Conservation (phyloP, 2,329 filamentous ascomycete genomes). For the Colletotrichum abscissum region DNA sequence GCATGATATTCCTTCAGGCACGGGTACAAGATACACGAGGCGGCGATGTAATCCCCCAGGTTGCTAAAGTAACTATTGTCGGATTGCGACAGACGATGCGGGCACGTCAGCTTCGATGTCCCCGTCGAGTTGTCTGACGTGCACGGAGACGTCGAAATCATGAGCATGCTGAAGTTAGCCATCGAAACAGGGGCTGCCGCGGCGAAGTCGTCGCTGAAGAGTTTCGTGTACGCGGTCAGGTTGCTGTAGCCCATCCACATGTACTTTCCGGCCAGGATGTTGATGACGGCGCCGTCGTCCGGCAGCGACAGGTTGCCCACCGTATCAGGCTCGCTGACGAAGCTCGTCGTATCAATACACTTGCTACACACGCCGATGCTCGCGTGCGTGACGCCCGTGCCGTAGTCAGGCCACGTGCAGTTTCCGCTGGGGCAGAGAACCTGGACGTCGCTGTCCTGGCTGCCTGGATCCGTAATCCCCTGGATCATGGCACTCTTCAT, state of each 20-base stretch:
- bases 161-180: conserved; percentile 23
- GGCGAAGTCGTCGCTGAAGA: conserved; percentile 9
- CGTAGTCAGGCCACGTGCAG: conserved; percentile 26
- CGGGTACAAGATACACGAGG: conserved; percentile 19
- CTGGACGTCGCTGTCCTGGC: conserved; percentile 36
- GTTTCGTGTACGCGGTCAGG: conserved; percentile 6
- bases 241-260: conserved; percentile 33
- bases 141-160: conserved; percentile 9
- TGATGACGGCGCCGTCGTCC: conserved; percentile 7
- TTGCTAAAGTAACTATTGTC: background rate
- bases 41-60: conserved; percentile 11
- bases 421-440: conserved; percentile 21
- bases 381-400: conserved; percentile 25
- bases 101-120: background rate
- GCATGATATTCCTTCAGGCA: conserved; percentile 21
- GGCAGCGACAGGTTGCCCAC: conserved; percentile 24
- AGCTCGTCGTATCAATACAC: conserved; percentile 23
- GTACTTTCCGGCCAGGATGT: conserved; percentile 2
- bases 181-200: conserved; percentile 6
- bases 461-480: conserved; percentile 40
- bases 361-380: conserved; percentile 29
- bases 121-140: conserved; percentile 3
- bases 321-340: conserved; percentile 7
- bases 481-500: conserved; percentile 46
- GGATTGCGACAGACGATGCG: conserved; percentile 4